phyloP scores from a whole-genome alignment of 495 filamentous ascomycete species.

The Aspergillus incahuasiensis region DNA sequence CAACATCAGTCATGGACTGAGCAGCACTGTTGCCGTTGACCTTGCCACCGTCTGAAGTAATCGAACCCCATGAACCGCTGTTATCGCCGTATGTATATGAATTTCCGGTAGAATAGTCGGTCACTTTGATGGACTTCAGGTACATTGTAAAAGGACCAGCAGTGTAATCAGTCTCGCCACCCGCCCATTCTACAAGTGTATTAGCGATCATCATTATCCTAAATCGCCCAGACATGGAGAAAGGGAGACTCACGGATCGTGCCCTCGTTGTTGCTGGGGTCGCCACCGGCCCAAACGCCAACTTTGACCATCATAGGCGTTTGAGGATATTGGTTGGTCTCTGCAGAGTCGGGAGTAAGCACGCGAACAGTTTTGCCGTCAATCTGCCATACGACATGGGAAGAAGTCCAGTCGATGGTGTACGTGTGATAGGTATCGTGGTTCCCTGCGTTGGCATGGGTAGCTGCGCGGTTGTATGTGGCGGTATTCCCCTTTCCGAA shows the following conservation, averaged over 20 bases:
- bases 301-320: constrained; percentile 81
- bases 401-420: constrained; percentile 75
- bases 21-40: constrained; percentile 50
- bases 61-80: constrained; percentile 73
- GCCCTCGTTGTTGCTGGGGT: constrained; percentile 53
- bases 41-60: constrained; percentile 68
- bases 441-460: constrained; percentile 47
- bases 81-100: constrained; percentile 74
- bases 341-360: constrained; percentile 58
- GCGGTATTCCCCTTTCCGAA: constrained; percentile 78
- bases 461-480: constrained; percentile 58
- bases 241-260: constrained; percentile 59
- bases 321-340: constrained; percentile 70
- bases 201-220: constrained; percentile 16
- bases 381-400: constrained; percentile 66
- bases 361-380: constrained; percentile 65
- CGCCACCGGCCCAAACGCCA: constrained; percentile 85
- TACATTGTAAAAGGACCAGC: constrained; percentile 81
- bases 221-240: neutral
- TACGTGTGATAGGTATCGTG: constrained; percentile 71
- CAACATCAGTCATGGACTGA: constrained; percentile 29
- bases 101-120: constrained; percentile 87
- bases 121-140: constrained; percentile 68
- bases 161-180: constrained; percentile 73
- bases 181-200: constrained; percentile 65